A percentile compares a stretch with the other conserved stretches of the same genome.
Conservation (phyloP, 73 alveolate species). For the Symbiodinium natans region DNA sequence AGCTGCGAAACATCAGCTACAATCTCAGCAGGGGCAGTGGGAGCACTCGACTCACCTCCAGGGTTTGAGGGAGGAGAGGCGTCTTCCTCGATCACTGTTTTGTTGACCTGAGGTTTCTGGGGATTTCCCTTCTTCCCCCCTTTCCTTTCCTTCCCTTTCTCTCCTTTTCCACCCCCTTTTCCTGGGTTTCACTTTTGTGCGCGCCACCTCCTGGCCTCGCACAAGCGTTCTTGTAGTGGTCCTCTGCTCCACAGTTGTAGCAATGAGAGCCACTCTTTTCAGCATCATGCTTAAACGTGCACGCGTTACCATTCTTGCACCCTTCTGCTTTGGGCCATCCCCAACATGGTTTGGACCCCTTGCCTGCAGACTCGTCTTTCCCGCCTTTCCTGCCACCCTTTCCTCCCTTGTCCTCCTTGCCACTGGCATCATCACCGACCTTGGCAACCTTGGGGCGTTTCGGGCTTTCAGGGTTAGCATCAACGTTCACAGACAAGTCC, state of each 20-base stretch:
- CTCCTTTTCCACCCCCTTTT: too few relatives aligned
- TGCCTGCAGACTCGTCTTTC: not conserved
- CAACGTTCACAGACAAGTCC: not conserved
- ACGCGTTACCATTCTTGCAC: not conserved
- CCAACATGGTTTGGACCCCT: not conserved
- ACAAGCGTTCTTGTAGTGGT: not conserved
- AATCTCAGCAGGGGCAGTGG: too few relatives aligned
- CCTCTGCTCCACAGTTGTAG: not conserved
- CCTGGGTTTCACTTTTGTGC: not conserved
- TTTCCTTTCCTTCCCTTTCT: too few relatives aligned
- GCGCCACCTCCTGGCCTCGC: conserved; percentile 3
- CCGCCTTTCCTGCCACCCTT: too few relatives aligned
- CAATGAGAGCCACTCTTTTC: not conserved
- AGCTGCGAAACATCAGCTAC: too few relatives aligned
- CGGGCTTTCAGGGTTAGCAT: not conserved
- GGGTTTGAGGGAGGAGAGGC: too few relatives aligned
- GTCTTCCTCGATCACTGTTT: too few relatives aligned
- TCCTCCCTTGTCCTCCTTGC: not conserved
- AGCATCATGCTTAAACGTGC: not conserved
- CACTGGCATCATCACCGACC: too few relatives aligned
- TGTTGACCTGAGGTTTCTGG: too few relatives aligned
- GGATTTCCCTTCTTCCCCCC: not conserved
- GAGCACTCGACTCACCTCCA: too few relatives aligned
- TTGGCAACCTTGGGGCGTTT: not conserved
- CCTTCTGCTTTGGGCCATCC: not conserved